Conservation (phyloP, 2,329 filamentous ascomycete genomes). For the Exophiala phaeomuriformis region DNA sequence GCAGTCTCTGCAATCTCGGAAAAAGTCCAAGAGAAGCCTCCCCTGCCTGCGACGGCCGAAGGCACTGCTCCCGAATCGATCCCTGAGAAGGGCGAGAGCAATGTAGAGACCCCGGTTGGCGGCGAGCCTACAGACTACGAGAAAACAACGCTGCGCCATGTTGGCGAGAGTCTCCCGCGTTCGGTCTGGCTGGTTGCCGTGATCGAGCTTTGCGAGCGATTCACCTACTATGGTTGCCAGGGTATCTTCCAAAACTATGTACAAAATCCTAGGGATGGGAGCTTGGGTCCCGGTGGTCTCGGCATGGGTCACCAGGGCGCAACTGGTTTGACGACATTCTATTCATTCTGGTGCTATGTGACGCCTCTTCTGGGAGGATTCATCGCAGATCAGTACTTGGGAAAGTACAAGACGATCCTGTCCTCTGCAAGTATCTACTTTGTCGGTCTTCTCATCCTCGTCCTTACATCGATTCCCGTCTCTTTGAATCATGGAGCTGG, state of each 20-base stretch:
- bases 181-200: constrained; percentile 24
- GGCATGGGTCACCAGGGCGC: constrained; percentile 53
- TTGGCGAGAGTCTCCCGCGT: constrained; percentile 26
- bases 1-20: background rate
- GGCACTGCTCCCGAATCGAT: background rate
- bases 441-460: constrained; percentile 59
- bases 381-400: constrained; percentile 61
- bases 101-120: background rate
- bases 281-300: constrained; percentile 51
- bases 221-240: constrained; percentile 33
- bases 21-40: background rate
- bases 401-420: constrained; percentile 63
- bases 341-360: constrained; percentile 56
- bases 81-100: background rate
- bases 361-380: constrained; percentile 53
- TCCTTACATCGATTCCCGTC: constrained; percentile 55
- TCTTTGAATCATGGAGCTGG: constrained; percentile 54
- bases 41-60: background rate
- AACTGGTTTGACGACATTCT: constrained; percentile 48
- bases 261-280: constrained; percentile 47
- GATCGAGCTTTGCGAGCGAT: constrained; percentile 27
- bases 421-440: constrained; percentile 58
- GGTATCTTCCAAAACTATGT: constrained; percentile 52
- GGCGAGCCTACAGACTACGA: background rate
- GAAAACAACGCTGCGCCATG: constrained; percentile 19